Percentiles rank a stretch among this genome's conserved stretches.
phyloP scores from a whole-genome alignment of 2,329 filamentous ascomycete species.

The Xylaria sp. region DNA sequence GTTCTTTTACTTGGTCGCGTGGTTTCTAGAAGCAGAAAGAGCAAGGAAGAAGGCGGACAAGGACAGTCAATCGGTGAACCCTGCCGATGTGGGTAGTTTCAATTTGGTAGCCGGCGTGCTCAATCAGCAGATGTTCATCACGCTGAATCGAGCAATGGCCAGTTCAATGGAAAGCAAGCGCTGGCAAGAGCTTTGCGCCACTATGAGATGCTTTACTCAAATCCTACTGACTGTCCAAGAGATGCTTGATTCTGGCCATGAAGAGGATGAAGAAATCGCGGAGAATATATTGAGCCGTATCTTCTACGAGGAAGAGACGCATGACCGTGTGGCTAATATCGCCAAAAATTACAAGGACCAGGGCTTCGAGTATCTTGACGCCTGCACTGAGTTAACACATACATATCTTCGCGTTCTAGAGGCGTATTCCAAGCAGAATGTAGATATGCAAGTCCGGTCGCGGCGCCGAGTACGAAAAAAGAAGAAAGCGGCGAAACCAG shows the following conservation, averaged over 20 bases:
- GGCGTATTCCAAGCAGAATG: conserved; percentile 92
- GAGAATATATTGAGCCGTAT: conserved; percentile 96
- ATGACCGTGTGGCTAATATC: conserved; percentile 85
- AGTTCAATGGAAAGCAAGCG: conserved; percentile 82
- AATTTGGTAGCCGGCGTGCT: conserved; percentile 88
- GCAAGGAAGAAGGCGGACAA: conserved; percentile 69
- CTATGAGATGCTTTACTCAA: conserved; percentile 95
- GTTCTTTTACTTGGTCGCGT: conserved; percentile 91
- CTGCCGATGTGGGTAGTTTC: conserved; percentile 77
- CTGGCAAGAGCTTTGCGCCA: conserved; percentile 86
- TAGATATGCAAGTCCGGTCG: conserved; percentile 91
- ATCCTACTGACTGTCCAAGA: conserved; percentile 92
- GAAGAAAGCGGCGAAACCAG: conserved; percentile 70
- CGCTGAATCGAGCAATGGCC: conserved; percentile 85
- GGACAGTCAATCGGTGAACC: conserved; percentile 55
- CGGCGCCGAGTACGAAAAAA: conserved; percentile 78
- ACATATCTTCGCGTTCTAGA: conserved; percentile 94
- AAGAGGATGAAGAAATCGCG: conserved; percentile 97
- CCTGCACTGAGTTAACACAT: conserved; percentile 88
- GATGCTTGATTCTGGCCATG: conserved; percentile 84
- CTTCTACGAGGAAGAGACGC: conserved; percentile 97
- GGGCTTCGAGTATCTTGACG: conserved; percentile 91
- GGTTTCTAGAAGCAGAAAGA: conserved; percentile 91
- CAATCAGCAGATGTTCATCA: conserved; percentile 94
- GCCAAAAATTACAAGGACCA: conserved; percentile 91